These are phyloP conservation scores for Debaryomycetaceae sp. DNA, from an alignment of 1,139 yeast genomes.

Conservation along the genomic window DNA sequence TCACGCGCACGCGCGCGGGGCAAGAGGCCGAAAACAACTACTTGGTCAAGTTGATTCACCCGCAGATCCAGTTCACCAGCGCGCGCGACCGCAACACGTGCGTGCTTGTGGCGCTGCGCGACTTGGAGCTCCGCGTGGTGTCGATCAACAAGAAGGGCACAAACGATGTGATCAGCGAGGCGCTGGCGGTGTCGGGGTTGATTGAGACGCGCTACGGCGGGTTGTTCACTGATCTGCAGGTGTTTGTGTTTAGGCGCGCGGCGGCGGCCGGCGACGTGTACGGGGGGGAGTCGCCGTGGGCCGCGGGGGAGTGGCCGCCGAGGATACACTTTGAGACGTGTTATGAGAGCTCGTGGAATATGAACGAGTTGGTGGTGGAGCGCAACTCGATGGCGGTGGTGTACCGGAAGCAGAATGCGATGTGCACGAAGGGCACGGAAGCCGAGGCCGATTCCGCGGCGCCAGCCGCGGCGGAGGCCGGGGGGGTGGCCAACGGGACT, in stretches of 20 bases:
- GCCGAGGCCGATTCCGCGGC: too few species aligned
- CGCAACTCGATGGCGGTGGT: constrained; percentile 60
- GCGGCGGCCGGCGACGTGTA: constrained; percentile 37
- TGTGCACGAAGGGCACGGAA: constrained; percentile 5
- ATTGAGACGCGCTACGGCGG: constrained; percentile 74
- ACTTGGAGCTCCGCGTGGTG: constrained; percentile 64
- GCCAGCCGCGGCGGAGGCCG: too few species aligned
- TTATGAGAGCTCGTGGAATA: constrained; percentile 58
- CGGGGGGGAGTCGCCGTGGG: constrained; percentile 61
- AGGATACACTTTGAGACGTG: constrained; percentile 76
- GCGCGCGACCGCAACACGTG: constrained; percentile 23
- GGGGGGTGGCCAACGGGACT: constrained; percentile 70
- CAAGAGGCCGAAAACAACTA: constrained; percentile 37
- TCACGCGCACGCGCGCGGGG: constrained; percentile 23
- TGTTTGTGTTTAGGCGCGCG: constrained; percentile 50
- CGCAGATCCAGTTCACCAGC: constrained; percentile 40
- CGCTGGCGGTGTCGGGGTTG: constrained; percentile 36
- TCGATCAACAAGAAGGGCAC: constrained; percentile 49
- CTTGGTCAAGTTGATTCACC: constrained; percentile 39
- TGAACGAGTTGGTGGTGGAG: constrained; percentile 56
- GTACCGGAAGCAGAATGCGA: constrained; percentile 34
- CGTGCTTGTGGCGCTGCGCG: constrained; percentile 60
- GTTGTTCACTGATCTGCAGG: constrained; percentile 62
- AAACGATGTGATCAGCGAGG: constrained; percentile 38
- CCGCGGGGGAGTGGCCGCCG: constrained; percentile 70